These are phyloP conservation scores for Lyophyllum shimeji DNA, from an alignment of 768 basidiomycete species.

Conservation along the genomic window DNA sequence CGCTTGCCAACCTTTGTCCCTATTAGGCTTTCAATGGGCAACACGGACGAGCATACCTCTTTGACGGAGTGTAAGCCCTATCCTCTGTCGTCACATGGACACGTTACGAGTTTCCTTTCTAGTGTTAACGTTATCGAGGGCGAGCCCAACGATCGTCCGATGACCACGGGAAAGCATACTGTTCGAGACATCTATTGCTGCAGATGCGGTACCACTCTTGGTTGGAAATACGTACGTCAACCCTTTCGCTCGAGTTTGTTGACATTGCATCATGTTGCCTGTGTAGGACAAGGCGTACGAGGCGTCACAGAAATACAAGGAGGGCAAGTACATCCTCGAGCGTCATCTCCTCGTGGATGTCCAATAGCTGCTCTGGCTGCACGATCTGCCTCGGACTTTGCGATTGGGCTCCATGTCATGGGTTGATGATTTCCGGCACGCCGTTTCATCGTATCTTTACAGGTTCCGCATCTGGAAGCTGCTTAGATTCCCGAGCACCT, in stretches of 20 bases:
- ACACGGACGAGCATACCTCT: conserved; percentile 93
- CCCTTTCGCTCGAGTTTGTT: not conserved
- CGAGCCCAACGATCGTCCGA: conserved; percentile 85
- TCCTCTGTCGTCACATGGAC: not conserved
- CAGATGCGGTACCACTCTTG: conserved; percentile 84
- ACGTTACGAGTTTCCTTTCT: conserved; percentile 13
- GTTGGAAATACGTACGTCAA: conserved; percentile 96
- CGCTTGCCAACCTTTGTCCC: conserved; percentile 14
- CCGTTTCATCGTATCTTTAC: conserved; percentile 19
- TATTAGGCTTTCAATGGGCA: conserved; percentile 93
- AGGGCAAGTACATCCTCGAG: conserved; percentile 98
- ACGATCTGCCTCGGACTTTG: not conserved
- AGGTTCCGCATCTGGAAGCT: conserved; percentile 19
- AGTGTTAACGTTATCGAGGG: conserved; percentile 94
- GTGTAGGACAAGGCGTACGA: conserved; percentile 92
- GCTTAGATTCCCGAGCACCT: conserved; percentile 20
- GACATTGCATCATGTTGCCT: conserved; percentile 10
- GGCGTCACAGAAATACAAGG: conserved; percentile 92
- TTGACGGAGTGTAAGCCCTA: conserved; percentile 82
- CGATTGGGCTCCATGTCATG: conserved; percentile 1
- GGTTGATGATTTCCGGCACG: conserved; percentile 1
- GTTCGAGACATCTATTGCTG: conserved; percentile 94
- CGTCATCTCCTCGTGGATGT: conserved; percentile 87
- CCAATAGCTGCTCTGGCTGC: conserved; percentile 44
- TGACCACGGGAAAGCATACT: conserved; percentile 96